Evolutionary conservation across 495 filamentous ascomycete species (phyloP), one percentile per base, ranked within the genome.

Genomic region (Penicillium coffeae): DNA sequence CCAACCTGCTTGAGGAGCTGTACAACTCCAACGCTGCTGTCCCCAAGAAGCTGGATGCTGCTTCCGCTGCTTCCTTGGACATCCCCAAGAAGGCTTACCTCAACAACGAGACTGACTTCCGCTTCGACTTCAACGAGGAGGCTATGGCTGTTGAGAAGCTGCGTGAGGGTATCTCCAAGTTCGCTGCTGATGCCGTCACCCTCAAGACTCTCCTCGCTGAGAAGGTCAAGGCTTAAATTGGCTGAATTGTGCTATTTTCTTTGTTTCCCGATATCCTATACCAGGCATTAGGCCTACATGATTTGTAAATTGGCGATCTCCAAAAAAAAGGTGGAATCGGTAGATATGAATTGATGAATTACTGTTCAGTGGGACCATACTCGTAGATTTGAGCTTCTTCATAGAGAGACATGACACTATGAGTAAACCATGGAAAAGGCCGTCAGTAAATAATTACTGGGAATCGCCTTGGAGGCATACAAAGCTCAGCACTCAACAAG

Each of bases 121-220:
- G 93, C 67, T 99, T 95, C 80, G 87, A 91, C 73, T 94, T 99
- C 84, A 99, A 99, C 79, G 93, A 97, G 78, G 89, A 99, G 66
- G 81, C 89, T 51, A 99, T 99, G 93, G 93, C 88, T 45, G 89
- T 94, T 51, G 91, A 96, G 83, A 99, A 99, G 85, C 82, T 99
- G 52, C 84, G 89, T 38, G 91, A 97, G 75, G 93, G 93, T 76
- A 99, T 99, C 79, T 92, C 88, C 75, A 95, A 94, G 73, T 99
- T 99, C 68, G 91, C 94, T 25, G 94, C 92, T 50, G 93, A 97
- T 69, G 92, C 93, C 42, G 79, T 88, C 51, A 92, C 88, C 43
- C 85, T 99, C 50, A 97, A 96, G 84, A 81, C 82, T 47, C 90
- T 95, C 58, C 80, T 99, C 64, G 82, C 83, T 80, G 69, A 81